phyloP scores from a whole-genome alignment of 768 basidiomycete genomes.

The Gymnopilus junonius region DNA sequence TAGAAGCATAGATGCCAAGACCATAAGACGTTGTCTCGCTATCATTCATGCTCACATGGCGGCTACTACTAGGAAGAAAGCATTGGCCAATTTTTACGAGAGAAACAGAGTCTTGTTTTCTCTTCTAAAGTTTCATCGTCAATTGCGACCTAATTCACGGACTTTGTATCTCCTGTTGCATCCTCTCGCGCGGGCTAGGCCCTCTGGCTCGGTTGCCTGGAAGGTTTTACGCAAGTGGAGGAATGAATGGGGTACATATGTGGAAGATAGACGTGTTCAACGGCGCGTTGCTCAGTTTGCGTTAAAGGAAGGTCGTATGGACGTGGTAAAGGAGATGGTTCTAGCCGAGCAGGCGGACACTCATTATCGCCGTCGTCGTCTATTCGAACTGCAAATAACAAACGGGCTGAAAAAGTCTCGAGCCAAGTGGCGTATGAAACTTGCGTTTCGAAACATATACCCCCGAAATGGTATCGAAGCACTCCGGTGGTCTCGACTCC shows the following conservation, averaged over 20 bases:
- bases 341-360: slow-evolving; percentile 7
- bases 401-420: slow-evolving; percentile 16
- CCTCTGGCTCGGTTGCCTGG: slow-evolving; percentile 59
- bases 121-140: slow-evolving; percentile 50
- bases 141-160: slow-evolving; percentile 57
- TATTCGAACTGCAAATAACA: slow-evolving; percentile 19
- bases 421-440: slow-evolving; percentile 18
- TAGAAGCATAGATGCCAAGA: slow-evolving; percentile 35
- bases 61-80: slow-evolving; percentile 33
- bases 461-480: slow-evolving; percentile 36
- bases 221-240: slow-evolving; percentile 49
- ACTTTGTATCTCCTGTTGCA: slow-evolving; percentile 65
- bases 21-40: slow-evolving; percentile 44
- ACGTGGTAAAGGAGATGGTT: slow-evolving; percentile 42
- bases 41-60: slow-evolving; percentile 60
- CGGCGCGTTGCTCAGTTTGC: slow-evolving; percentile 63
- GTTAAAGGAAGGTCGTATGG: slow-evolving; percentile 65
- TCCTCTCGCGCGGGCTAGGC: slow-evolving; percentile 49
- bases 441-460: slow-evolving; percentile 32
- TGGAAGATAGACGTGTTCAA: slow-evolving; percentile 62
- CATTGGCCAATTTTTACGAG: slow-evolving; percentile 48
- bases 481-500: slow-evolving; percentile 30
- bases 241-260: slow-evolving; percentile 55
- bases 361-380: slow-evolving; percentile 8
- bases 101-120: slow-evolving; percentile 47